Conservation (phyloP, 768 basidiomycete genomes). For the Auricularia cornea region DNA sequence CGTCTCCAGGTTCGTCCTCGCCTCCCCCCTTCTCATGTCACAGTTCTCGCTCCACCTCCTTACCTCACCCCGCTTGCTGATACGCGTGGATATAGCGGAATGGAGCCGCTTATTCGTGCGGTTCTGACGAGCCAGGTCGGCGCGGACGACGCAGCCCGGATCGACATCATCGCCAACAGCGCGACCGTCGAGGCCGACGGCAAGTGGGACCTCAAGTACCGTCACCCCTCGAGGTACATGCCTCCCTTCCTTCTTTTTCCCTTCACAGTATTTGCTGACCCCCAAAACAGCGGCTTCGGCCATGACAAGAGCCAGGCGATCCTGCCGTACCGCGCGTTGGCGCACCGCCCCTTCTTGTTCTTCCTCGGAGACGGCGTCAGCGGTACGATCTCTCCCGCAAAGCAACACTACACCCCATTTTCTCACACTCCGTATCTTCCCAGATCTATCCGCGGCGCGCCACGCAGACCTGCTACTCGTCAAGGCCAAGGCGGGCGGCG, state of each 20-base stretch:
- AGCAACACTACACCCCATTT: background rate
- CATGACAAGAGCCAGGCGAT: conserved; percentile 97
- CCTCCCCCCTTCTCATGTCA: no score
- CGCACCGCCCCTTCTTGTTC: conserved; percentile 71
- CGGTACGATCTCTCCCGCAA: conserved; percentile 46
- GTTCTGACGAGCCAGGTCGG: conserved; percentile 80
- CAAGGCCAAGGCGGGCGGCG: conserved; percentile 66
- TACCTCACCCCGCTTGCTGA: no score
- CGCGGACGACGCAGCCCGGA: conserved; percentile 52
- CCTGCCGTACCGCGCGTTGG: conserved; percentile 72
- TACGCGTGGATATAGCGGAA: no score
- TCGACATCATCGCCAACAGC: conserved; percentile 93
- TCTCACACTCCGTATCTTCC: background rate
- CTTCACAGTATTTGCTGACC: background rate
- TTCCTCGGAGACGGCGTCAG: conserved; percentile 99
- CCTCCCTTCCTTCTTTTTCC: background rate
- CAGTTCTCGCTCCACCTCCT: no score
- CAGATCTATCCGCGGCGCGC: conserved; percentile 86
- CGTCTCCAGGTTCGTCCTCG: conserved; percentile 74
- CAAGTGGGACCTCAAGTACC: conserved; percentile 75
- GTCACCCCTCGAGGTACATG: conserved; percentile 60
- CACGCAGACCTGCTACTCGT: conserved; percentile 95
- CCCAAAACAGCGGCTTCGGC: conserved; percentile 60
- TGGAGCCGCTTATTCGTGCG: conserved; percentile 89
- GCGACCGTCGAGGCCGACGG: conserved; percentile 56